Conservation (phyloP, 2,329 filamentous ascomycete species). For the Colletotrichum liriopes region DNA sequence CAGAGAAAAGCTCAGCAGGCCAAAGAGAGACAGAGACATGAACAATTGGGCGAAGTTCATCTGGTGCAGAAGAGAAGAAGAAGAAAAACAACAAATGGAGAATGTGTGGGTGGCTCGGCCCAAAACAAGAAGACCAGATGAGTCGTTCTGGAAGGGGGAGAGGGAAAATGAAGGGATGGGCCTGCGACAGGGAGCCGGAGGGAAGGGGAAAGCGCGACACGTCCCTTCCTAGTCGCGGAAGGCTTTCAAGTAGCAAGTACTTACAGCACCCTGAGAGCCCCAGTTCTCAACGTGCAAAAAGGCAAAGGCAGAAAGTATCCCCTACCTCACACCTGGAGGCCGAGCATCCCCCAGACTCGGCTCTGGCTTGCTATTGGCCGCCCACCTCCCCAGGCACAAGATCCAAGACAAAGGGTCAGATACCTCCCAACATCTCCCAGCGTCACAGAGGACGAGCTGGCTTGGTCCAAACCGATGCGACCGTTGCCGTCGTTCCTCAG, state of each 20-base stretch:
- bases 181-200: slow-evolving; percentile 39
- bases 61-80: slow-evolving; percentile 27
- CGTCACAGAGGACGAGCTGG: slow-evolving; percentile 15
- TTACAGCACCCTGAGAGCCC: neutral
- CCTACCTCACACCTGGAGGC: slow-evolving; percentile 16
- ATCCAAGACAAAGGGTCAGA: slow-evolving; percentile 15
- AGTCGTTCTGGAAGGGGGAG: slow-evolving; percentile 42
- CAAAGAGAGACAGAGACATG: slow-evolving; percentile 27
- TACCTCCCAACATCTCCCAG: slow-evolving; percentile 1
- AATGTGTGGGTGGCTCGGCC: slow-evolving; percentile 41
- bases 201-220: slow-evolving; percentile 42
- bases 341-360: slow-evolving; percentile 28
- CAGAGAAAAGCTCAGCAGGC: slow-evolving; percentile 33
- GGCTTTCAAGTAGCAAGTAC: slow-evolving; percentile 2
- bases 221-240: slow-evolving; percentile 12
- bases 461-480: neutral
- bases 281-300: neutral
- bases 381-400: slow-evolving; percentile 9
- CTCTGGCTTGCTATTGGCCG: slow-evolving; percentile 14
- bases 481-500: neutral
- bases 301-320: neutral
- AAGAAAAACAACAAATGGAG: slow-evolving; percentile 40
- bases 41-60: slow-evolving; percentile 6
- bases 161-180: slow-evolving; percentile 43
- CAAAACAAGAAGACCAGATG: slow-evolving; percentile 40